Conservation (phyloP, 1,139 yeast species). For the Suhomyces kunorum region DNA sequence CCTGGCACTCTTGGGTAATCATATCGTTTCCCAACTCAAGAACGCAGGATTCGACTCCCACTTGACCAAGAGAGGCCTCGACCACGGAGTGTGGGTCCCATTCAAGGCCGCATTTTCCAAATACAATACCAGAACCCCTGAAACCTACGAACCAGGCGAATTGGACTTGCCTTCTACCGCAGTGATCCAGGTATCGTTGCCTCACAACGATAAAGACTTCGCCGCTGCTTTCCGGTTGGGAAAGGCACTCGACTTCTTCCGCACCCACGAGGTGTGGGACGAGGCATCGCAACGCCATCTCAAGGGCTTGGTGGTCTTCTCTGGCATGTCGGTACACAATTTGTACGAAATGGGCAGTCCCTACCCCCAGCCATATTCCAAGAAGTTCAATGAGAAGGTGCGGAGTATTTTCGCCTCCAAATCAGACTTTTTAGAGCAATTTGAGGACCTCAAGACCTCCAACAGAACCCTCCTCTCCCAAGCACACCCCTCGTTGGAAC, state of each 20-base stretch:
- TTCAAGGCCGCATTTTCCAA: constrained; percentile 67
- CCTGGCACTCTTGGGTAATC: constrained; percentile 43
- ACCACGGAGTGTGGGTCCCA: constrained; percentile 86
- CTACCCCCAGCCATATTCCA: constrained; percentile 54
- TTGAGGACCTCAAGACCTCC: constrained; percentile 34
- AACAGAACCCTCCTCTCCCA: constrained; percentile 38
- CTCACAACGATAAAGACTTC: constrained; percentile 48
- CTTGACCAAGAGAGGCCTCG: constrained; percentile 60
- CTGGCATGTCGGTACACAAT: constrained; percentile 83
- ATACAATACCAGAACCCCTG: constrained; percentile 19
- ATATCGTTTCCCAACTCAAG: constrained; percentile 43
- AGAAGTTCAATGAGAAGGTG: constrained; percentile 40
- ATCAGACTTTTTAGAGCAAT: constrained; percentile 25
- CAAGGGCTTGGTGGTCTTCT: constrained; percentile 55
- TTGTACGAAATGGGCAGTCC: constrained; percentile 57
- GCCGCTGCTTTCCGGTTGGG: constrained; percentile 58
- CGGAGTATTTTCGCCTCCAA: constrained; percentile 29
- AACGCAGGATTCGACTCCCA: constrained; percentile 46
- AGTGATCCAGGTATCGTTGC: constrained; percentile 62
- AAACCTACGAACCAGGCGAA: constrained; percentile 30
- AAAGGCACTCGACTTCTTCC: constrained; percentile 48
- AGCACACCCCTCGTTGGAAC: constrained; percentile 79
- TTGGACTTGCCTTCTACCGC: constrained; percentile 51
- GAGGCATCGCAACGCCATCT: constrained; percentile 25
- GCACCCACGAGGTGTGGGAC: constrained; percentile 46